Evolutionary conservation across 129 eudicot species (phyloP).

Genomic region (Erigeron canadensis): DNA sequence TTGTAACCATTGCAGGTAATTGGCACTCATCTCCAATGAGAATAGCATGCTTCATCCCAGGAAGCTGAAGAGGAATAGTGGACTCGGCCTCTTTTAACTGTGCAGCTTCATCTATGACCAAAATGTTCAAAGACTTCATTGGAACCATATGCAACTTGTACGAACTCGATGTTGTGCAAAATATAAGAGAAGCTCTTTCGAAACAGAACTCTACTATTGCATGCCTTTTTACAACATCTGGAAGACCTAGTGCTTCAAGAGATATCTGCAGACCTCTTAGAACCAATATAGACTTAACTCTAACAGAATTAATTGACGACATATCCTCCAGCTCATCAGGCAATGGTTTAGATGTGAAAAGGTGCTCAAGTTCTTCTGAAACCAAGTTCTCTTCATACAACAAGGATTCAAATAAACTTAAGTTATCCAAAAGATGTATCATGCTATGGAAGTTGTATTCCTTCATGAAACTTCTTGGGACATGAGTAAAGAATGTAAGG

Average conservation of each 20-base stretch:
- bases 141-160: neutral
- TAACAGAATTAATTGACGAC: neutral
- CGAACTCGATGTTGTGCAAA: neutral
- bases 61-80: neutral
- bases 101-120: slow-evolving; percentile 2
- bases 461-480: neutral
- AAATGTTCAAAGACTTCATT: neutral
- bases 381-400: neutral
- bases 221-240: neutral
- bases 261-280: neutral
- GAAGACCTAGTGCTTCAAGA: neutral
- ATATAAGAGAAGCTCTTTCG: neutral
- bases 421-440: neutral
- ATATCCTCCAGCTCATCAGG: neutral
- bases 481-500: neutral
- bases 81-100: slow-evolving; percentile 1
- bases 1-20: neutral
- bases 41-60: neutral
- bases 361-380: neutral
- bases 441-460: neutral
- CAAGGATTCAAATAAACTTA: neutral
- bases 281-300: neutral
- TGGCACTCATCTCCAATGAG: slow-evolving; percentile 7
- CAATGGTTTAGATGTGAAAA: neutral
- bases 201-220: neutral